Evolutionary conservation across 2,329 filamentous ascomycete species (phyloP), one percentile per base, ranked within the genome.

Genomic region (Erysiphe neolycopersici): DNA sequence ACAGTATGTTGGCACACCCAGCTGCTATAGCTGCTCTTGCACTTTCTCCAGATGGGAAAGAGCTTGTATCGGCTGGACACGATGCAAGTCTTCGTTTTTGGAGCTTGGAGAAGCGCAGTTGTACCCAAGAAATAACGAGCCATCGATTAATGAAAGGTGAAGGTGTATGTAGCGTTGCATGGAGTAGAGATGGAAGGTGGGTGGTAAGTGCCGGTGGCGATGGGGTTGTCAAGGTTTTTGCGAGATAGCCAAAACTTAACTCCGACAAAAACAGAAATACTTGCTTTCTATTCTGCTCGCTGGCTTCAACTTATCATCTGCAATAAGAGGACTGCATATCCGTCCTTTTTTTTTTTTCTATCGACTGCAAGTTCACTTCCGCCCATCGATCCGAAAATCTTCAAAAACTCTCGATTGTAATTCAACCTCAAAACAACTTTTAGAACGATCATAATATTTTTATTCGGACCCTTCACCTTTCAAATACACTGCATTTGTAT

Each of bases 1-100:
- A 98, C 62, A 91, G 80, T 55, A 98, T 98, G 89, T 73, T 95
- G 47, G 89, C 89, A 5, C 89, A 98, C 54, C 84, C 89, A 0
- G 79, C 85, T 3, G 78, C 89, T 45, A 94, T 98, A 51, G 91
- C 89, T 1, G 79, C 81, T 22, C 69, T 98, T 5, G 91, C 83
- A 0, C 71, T 98, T 17, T 93, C 83, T 51, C 89, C 87, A 13
- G 87, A 95, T 56, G 85, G 87, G 39, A 76, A 79, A 46, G 89
- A 98, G 64, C 76, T 94, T 11, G 87, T 98, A 41, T 94, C 84
- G 39, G 89, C 84, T 1, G 89, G 89, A 18, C 89, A 98, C 59
- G 89, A 98, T 58, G 87, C 87, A 43, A 89, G 81, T 45, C 73
- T 98, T 45, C 78, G 89, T 26, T 94, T 98, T 69, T 98, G 89